These are phyloP conservation scores for Chlorella sp. DNA, from an alignment of 139 green algal species.

Conservation along the genomic window DNA sequence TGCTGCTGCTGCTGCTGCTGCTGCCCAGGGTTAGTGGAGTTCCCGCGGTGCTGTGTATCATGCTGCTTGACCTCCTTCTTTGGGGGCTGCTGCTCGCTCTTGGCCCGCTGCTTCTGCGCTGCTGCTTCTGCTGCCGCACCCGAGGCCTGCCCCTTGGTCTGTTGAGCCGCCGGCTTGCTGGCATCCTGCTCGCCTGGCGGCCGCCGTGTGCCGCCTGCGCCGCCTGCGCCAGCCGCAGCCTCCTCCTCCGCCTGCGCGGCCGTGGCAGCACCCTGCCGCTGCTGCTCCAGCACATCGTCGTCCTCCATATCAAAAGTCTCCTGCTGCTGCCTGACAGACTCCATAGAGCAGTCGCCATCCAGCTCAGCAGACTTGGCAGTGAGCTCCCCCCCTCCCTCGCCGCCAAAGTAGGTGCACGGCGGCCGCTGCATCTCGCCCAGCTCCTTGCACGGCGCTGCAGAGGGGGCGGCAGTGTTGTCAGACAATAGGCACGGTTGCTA, in stretches of 20 bases:
- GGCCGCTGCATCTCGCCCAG: constrained; percentile 49
- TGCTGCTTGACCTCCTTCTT: background rate
- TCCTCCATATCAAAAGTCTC: background rate
- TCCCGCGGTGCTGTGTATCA: too few species aligned
- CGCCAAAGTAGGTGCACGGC: constrained; percentile 34
- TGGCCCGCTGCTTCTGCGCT: constrained; percentile 5
- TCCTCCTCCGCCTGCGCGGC: background rate
- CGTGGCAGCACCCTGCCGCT: background rate
- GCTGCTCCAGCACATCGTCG: constrained; percentile 10
- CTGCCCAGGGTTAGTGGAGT: too few species aligned
- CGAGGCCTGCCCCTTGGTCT: background rate
- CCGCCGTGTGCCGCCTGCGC: background rate
- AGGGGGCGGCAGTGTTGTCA: background rate
- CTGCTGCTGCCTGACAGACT: background rate
- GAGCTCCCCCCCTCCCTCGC: background rate
- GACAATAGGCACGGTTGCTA: background rate
- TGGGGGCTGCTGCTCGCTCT: background rate
- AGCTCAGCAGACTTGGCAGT: background rate
- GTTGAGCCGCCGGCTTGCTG: background rate
- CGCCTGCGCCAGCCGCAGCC: background rate
- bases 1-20: background rate
- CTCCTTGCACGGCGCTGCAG: constrained; percentile 50
- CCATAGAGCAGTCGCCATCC: constrained; percentile 2
- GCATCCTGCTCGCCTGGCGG: background rate
- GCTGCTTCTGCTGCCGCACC: background rate